Percentiles rank a stretch among this genome's conserved stretches.
These are phyloP conservation scores for Geotrichum reessii DNA, from an alignment of 1,139 yeast genomes.

Conservation along the genomic window DNA sequence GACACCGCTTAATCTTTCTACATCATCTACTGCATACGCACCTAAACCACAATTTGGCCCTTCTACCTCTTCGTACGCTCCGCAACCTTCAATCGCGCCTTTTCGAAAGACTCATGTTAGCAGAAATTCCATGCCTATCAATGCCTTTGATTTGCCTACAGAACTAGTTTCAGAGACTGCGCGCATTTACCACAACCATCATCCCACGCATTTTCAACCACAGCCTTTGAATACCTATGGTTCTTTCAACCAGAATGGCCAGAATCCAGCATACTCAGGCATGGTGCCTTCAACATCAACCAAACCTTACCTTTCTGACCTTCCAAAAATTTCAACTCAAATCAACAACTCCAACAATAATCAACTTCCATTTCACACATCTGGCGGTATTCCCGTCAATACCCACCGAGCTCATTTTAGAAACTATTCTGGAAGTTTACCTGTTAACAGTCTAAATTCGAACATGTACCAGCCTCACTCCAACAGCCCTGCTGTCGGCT, in stretches of 20 bases:
- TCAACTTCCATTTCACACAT: conserved; percentile 13
- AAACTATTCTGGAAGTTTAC: conserved; percentile 2
- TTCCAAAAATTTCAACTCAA: conserved; percentile 36
- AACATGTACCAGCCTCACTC: neutral
- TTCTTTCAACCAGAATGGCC: conserved; percentile 1
- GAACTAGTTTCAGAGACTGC: conserved; percentile 41
- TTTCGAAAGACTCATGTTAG: neutral
- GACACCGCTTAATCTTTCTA: neutral
- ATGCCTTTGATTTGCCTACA: conserved; percentile 65
- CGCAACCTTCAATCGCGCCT: neutral
- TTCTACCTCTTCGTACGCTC: neutral
- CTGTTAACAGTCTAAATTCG: neutral
- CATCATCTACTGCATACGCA: neutral
- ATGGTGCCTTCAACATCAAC: conserved; percentile 14
- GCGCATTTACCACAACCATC: conserved; percentile 21
- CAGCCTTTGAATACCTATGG: conserved; percentile 13
- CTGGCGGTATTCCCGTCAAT: conserved; percentile 16
- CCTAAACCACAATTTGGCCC: neutral
- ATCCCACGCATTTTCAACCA: conserved; percentile 2
- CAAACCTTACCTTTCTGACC: conserved; percentile 52
- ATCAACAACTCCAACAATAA: conserved; percentile 20
- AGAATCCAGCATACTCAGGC: neutral
- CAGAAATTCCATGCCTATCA: conserved; percentile 16
- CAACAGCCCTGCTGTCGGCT: neutral
- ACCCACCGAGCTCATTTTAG: conserved; percentile 14